Evolutionary conservation across 2,329 filamentous ascomycete species (phyloP), one percentile per base, ranked within the genome.

Genomic region (Penicillium sp.): DNA sequence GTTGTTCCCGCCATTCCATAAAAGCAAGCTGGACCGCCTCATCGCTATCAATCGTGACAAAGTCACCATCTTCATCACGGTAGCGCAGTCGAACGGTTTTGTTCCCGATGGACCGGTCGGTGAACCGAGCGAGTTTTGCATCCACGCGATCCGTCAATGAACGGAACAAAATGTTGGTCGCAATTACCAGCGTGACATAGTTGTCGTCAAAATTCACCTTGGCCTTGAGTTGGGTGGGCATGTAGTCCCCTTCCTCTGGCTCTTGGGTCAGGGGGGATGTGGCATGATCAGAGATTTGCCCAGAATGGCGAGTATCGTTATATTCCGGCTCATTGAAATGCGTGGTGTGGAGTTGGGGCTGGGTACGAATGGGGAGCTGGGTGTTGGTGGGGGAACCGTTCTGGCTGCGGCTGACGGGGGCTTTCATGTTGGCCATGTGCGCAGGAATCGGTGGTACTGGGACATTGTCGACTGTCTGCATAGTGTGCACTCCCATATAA

Each of bases 21-120:
- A 99, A 96, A 5, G 94, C 94, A 65, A 94, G 91, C 67, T 95
- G 91, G 41, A 99, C 94, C 64, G 97, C 94, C 67, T 99, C 94
- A 67, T 99, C 94, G 58, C 89, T 93, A 71, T 94, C 89, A 52
- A 99, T 97, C 49, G 88, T 92, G 58, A 99, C 90, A 69, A 88
- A 93, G 68, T 97, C 94, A 46, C 90, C 90, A 63, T 99, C 94
- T 68, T 92, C 89, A 69, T 99, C 94, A 49, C 87, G 84, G 74
- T 97, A 99, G 59, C 91, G 89, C 53, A 99, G 79, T 75, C 91
- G 91, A 65, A 97, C 85, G 62, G 88, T 87, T 59, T 90, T 89
- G 68, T 85, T 88, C 64, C 87, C 87, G 67, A 97, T 92, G 50
- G 89, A 92, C 69, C 90, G 89, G 64, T 83, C 88, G 19, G 91